These are phyloP conservation scores for Naematelia aurantialba DNA, from an alignment of 768 basidiomycete genomes.

Conservation along the genomic window DNA sequence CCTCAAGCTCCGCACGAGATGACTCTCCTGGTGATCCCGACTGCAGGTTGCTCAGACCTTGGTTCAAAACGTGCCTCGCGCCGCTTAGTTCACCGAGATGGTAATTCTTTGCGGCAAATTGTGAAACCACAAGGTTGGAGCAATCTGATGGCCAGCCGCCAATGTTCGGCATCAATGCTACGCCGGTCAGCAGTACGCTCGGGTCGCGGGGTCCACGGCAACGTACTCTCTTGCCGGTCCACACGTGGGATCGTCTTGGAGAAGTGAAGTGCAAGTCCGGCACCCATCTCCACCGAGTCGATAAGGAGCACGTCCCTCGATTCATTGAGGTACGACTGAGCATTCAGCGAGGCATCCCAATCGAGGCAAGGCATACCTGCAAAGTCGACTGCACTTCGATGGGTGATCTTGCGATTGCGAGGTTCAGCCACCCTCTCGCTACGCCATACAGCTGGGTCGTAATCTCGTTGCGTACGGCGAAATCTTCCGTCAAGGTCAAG, in stretches of 20 bases:
- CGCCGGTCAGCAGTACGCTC: conserved; percentile 1
- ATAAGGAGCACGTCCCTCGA: conserved; percentile 66
- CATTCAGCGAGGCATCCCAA: background rate
- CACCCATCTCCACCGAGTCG: conserved; percentile 81
- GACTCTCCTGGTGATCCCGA: conserved; percentile 62
- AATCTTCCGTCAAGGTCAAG: conserved; percentile 79
- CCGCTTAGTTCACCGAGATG: conserved; percentile 83
- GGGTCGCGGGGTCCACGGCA: background rate
- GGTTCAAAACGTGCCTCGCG: conserved; percentile 50
- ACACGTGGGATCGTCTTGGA: conserved; percentile 74
- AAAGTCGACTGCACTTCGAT: conserved; percentile 87
- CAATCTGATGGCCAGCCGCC: conserved; percentile 69
- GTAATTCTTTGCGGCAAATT: conserved; percentile 86
- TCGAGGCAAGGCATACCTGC: conserved; percentile 59
- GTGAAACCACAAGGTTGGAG: conserved; percentile 73
- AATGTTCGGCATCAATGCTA: conserved; percentile 49
- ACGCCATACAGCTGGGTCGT: conserved; percentile 68
- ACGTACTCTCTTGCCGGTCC: conserved; percentile 63
- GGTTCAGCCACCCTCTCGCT: conserved; percentile 77
- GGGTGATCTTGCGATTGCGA: conserved; percentile 81
- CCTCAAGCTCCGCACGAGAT: conserved; percentile 61
- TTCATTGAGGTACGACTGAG: conserved; percentile 79
- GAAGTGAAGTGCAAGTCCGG: conserved; percentile 80
- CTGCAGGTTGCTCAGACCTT: conserved; percentile 60
- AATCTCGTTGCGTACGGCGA: conserved; percentile 77